Evolutionary conservation across 202 grass and related monocot species (phyloP), one percentile per base, ranked within the genome.

Genomic region (Thinopyrum obtusiflorum): DNA sequence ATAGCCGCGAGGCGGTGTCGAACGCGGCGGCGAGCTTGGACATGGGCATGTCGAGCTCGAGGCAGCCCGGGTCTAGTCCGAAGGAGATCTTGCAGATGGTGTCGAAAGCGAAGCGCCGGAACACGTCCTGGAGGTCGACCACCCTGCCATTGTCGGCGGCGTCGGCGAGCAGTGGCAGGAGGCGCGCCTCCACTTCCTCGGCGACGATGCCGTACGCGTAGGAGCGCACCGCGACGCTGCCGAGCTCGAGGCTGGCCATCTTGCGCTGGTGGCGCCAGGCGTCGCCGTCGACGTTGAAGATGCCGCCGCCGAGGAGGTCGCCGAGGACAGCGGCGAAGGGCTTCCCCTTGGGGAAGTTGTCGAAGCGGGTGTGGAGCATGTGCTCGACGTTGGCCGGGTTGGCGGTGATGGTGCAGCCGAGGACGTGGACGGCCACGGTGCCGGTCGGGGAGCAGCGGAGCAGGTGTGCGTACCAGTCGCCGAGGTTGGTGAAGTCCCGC

Each of bases 11-110:
- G 24, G 71, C 71, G 24, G 71, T 29, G 42, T 74, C 71, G 42
- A 74, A 74, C 42, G 71, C 71, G 42, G 13, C 42, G 24, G 71
- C 71, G 42, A 74, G 71, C 71, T 74, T 14, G 0, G 71, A 74
- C 71, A 74, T 74, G 42, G 71, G 71, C 71, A 74, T 74, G 71
- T 74, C 71, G 4, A 74, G 71, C 71, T 74, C 71, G 42, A 74
- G 42, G 71, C 71, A 74, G 23, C 71, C 71, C 14, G 71, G 71
- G 71, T 74, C 71, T 44, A 74, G 71, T 8, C 71, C 71, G 71
- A 74, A 74, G 42, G 71, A 74, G 40, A 74, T 74, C 71, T 74
- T 74, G 71, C 71, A 74, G 71, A 74, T 74, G 71, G 71, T 74
- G 71, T 74, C 71, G 71, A 74, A 74, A 42, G 42, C 71, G 71